These are phyloP conservation scores for Fistulifera solaris DNA, from an alignment of 108 stramenopile genomes.

Conservation along the genomic window DNA sequence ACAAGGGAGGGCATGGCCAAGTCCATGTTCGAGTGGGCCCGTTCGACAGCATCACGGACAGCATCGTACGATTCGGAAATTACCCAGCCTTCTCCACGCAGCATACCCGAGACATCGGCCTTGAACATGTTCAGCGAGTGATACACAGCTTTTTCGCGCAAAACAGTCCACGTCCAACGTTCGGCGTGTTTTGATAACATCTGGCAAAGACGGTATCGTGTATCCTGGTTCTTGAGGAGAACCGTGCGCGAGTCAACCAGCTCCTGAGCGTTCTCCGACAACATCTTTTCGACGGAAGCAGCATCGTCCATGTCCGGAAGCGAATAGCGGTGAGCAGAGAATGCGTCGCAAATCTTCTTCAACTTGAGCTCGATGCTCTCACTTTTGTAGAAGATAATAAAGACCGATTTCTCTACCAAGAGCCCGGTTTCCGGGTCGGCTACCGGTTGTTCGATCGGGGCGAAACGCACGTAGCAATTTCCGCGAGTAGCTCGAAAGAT, in stretches of 20 bases:
- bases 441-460: constrained; percentile 89
- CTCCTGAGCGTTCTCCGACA: constrained; percentile 84
- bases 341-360: constrained; percentile 97
- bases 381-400: constrained; percentile 96
- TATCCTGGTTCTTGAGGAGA: constrained; percentile 92
- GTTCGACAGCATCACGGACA: constrained; percentile 64
- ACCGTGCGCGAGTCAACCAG: constrained; percentile 83
- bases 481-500: constrained; percentile 93
- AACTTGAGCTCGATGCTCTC: constrained; percentile 88
- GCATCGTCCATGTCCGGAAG: constrained; percentile 93
- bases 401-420: constrained; percentile 85
- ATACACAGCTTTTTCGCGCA: constrained; percentile 91
- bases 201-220: constrained; percentile 85
- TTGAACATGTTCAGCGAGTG: constrained; percentile 98
- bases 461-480: constrained; percentile 97
- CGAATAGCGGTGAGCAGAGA: constrained; percentile 87
- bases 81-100: constrained; percentile 97
- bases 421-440: constrained; percentile 78
- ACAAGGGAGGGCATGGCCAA: constrained; percentile 79
- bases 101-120: constrained; percentile 90
- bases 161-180: constrained; percentile 84
- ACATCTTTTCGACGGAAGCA: constrained; percentile 71
- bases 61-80: constrained; percentile 63
- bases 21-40: constrained; percentile 87
- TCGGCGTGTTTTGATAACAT: constrained; percentile 77